phyloP scores from a whole-genome alignment of 495 filamentous ascomycete genomes.

The Tetracladium marchalianum region DNA sequence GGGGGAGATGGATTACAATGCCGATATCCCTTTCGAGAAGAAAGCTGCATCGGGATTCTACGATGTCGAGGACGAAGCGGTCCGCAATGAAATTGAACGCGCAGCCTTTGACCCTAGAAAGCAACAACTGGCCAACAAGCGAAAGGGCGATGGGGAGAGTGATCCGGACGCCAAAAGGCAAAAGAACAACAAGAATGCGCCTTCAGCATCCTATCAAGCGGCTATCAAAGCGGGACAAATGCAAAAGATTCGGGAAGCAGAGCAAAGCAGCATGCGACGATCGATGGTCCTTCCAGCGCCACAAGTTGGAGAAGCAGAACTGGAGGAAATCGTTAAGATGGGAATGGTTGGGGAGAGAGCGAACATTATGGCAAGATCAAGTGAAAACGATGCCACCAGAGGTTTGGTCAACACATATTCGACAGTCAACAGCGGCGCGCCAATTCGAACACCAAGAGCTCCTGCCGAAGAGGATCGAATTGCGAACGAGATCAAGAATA shows the following conservation, averaged over 20 bases:
- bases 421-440: constrained; percentile 67
- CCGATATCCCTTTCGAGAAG: constrained; percentile 96
- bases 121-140: constrained; percentile 90
- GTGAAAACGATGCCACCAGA: constrained; percentile 77
- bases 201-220: constrained; percentile 70
- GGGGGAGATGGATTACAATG: constrained; percentile 99
- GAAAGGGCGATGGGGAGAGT: constrained; percentile 82
- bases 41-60: constrained; percentile 83
- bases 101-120: constrained; percentile 90
- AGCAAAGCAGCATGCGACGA: constrained; percentile 88
- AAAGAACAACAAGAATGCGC: constrained; percentile 74
- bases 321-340: constrained; percentile 99
- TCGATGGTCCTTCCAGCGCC: constrained; percentile 71
- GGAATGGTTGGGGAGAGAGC: constrained; percentile 88
- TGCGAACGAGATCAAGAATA: constrained; percentile 93
- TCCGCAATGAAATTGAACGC: constrained; percentile 75
- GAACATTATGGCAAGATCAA: constrained; percentile 60
- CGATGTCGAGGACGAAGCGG: constrained; percentile 75
- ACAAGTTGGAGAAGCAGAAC: constrained; percentile 83
- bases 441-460: constrained; percentile 84
- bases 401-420: constrained; percentile 81
- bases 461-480: constrained; percentile 90
- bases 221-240: constrained; percentile 89
- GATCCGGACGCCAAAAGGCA: constrained; percentile 72
- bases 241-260: constrained; percentile 92